These are phyloP conservation scores for Cyberlindnera maclurae DNA, from an alignment of 805 yeast genomes.

Conservation along the genomic window DNA sequence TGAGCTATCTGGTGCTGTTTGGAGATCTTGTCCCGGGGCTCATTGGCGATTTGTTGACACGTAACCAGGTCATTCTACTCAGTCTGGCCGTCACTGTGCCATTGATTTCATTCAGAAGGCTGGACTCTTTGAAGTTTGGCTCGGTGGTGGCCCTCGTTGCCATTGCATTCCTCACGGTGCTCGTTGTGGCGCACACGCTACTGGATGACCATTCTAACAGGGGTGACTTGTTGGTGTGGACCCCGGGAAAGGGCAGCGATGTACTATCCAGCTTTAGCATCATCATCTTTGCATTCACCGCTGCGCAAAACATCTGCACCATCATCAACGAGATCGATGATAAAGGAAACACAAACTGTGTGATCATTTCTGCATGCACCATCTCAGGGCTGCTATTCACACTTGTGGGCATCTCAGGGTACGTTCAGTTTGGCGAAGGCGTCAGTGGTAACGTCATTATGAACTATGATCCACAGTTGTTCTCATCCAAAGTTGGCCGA, in stretches of 20 bases:
- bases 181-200: constrained; percentile 46
- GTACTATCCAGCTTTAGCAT: constrained; percentile 62
- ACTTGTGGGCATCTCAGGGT: constrained; percentile 61
- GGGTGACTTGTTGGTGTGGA: constrained; percentile 35
- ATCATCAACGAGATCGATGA: constrained; percentile 63
- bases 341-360: constrained; percentile 43
- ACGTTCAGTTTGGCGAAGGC: constrained; percentile 62
- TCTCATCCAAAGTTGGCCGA: constrained; percentile 46
- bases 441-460: constrained; percentile 63
- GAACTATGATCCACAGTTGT: constrained; percentile 51
- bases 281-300: constrained; percentile 73
- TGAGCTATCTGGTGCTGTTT: constrained; percentile 63
- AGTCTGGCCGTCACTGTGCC: constrained; percentile 55
- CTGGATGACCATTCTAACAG: constrained; percentile 36
- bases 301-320: constrained; percentile 75
- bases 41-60: constrained; percentile 33
- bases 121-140: constrained; percentile 66
- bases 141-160: constrained; percentile 64
- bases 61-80: constrained; percentile 37
- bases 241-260: constrained; percentile 37
- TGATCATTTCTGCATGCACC: constrained; percentile 41
- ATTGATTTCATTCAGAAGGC: constrained; percentile 48
- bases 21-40: constrained; percentile 71
- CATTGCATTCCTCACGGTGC: constrained; percentile 51
- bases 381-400: constrained; percentile 53